Evolutionary conservation across 257 asterid genomes (phyloP).

Genomic region (Rehmannia glutinosa): DNA sequence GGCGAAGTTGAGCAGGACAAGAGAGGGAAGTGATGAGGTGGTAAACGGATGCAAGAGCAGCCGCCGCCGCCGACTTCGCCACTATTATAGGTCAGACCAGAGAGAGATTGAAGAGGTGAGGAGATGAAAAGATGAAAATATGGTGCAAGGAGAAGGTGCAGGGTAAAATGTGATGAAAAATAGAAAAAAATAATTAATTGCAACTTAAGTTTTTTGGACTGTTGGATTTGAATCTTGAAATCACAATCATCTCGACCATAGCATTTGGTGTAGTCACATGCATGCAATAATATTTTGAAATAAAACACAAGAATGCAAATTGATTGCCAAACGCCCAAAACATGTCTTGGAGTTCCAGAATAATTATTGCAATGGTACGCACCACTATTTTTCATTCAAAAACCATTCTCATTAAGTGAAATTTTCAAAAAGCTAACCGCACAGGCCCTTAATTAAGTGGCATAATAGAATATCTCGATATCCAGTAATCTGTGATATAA

Average conservation of each 20-base stretch:
- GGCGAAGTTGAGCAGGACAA: neutral
- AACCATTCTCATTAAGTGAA: neutral
- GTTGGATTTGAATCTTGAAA: neutral
- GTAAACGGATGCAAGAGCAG: neutral
- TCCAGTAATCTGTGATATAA: neutral
- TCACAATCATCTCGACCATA: neutral
- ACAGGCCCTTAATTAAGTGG: neutral
- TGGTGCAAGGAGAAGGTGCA: neutral
- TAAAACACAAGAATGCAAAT: neutral
- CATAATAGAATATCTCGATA: neutral
- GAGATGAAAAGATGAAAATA: neutral
- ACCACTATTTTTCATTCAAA: neutral
- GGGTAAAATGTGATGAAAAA: neutral
- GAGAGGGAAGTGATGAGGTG: neutral
- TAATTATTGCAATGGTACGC: neutral
- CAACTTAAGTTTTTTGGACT: neutral
- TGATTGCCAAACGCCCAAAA: neutral
- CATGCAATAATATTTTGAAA: neutral
- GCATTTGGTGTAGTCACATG: neutral
- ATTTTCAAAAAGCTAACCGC: neutral
- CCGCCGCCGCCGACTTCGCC: neutral
- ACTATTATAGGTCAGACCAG: neutral
- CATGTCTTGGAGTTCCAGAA: neutral
- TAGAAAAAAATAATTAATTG: neutral
- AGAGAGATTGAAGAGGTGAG: constrained; percentile 1